Conservation (phyloP, 2,329 filamentous ascomycete genomes). For the Exophiala calicioides region DNA sequence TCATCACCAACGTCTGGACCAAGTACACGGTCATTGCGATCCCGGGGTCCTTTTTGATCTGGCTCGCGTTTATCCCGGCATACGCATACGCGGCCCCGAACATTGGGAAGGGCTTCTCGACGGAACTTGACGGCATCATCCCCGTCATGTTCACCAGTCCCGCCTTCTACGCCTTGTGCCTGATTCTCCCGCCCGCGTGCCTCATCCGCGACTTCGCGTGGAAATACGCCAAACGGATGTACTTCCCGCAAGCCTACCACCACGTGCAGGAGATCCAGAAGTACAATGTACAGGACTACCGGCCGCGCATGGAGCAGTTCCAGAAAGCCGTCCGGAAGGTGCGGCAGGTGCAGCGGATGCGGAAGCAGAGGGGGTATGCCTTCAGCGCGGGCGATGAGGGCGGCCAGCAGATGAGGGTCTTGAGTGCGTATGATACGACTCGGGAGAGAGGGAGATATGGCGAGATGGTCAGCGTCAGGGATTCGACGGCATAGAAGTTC, state of each 20-base stretch:
- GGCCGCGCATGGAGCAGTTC: conserved; percentile 98
- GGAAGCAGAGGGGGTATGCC: conserved; percentile 96
- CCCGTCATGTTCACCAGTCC: conserved; percentile 77
- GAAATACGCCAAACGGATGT: conserved; percentile 99
- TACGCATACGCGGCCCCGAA: conserved; percentile 86
- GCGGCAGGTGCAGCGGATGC: conserved; percentile 96
- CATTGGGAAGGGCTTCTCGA: conserved; percentile 71
- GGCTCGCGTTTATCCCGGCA: conserved; percentile 84
- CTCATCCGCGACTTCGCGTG: conserved; percentile 86
- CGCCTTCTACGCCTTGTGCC: conserved; percentile 87
- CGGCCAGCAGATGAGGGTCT: conserved; percentile 74
- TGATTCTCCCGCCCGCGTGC: conserved; percentile 77
- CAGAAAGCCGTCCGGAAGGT: conserved; percentile 99
- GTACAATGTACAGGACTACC: conserved; percentile 99
- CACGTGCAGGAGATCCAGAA: conserved; percentile 99
- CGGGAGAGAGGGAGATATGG: conserved; percentile 87
- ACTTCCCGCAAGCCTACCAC: conserved; percentile 91
- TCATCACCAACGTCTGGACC: conserved; percentile 97
- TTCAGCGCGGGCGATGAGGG: conserved; percentile 97
- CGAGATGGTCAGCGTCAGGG: conserved; percentile 72
- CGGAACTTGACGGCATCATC: conserved; percentile 82
- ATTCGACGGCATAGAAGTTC: no score
- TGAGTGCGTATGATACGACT: conserved; percentile 98
- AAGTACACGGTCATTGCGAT: conserved; percentile 97
- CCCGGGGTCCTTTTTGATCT: conserved; percentile 86